Percentiles rank a stretch among this genome's conserved stretches.
phyloP scores from a whole-genome alignment of 495 filamentous ascomycete genomes.

The Staphylotrichum tortipilum region DNA sequence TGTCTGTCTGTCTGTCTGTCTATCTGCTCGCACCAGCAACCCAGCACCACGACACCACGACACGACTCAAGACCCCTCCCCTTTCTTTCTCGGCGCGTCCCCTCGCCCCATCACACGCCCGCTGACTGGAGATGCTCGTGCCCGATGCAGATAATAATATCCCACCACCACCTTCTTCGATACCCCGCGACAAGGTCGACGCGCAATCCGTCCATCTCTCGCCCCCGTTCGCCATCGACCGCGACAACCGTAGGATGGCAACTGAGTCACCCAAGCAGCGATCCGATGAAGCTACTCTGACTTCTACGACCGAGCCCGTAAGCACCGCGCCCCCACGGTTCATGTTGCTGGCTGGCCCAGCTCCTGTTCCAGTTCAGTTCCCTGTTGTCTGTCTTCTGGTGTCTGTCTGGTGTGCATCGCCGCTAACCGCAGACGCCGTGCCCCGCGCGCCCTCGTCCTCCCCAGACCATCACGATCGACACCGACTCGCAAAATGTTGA shows the following conservation, averaged over 20 bases:
- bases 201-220: slow-evolving; percentile 10
- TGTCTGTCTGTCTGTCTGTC: too few relatives aligned
- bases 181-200: slow-evolving; percentile 15
- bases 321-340: slow-evolving; percentile 21
- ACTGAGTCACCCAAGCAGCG: slow-evolving; percentile 45
- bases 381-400: neutral
- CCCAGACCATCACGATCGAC: slow-evolving; percentile 26
- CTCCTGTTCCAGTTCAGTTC: too few relatives aligned
- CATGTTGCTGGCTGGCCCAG: too few relatives aligned
- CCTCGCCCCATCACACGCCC: neutral
- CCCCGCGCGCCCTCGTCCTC: slow-evolving; percentile 1
- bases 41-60: too few relatives aligned
- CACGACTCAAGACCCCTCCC: too few relatives aligned
- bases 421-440: slow-evolving; percentile 11
- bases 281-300: slow-evolving; percentile 44
- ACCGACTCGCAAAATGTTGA: slow-evolving; percentile 38
- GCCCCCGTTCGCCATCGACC: slow-evolving; percentile 14
- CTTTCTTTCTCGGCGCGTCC: slow-evolving; percentile 6
- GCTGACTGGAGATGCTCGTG: slow-evolving; percentile 5
- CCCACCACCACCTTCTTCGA: slow-evolving; percentile 3
- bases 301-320: slow-evolving; percentile 39
- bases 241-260: slow-evolving; percentile 47
- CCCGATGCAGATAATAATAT: neutral
- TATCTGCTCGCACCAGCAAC: too few relatives aligned
- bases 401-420: neutral